Conservation (phyloP, 208 protist genomes). For the Leishmania major region DNA sequence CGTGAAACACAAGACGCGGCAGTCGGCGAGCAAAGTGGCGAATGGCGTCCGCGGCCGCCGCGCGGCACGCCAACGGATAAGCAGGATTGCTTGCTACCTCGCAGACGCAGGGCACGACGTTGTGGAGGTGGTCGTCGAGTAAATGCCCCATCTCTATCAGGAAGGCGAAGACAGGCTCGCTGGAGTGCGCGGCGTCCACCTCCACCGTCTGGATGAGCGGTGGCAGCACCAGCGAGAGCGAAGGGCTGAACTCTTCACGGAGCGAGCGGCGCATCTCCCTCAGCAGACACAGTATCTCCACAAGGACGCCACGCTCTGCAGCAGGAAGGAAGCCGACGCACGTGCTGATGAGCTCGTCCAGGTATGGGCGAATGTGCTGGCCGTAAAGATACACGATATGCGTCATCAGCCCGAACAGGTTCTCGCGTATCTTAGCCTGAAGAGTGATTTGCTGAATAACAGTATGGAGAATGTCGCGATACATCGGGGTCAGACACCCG, state of each 20-base stretch:
- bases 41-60: conserved; percentile 64
- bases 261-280: conserved; percentile 70
- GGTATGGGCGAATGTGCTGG: conserved; percentile 71
- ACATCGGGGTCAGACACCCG: conserved; percentile 52
- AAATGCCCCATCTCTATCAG: conserved; percentile 74
- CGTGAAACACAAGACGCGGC: conserved; percentile 66
- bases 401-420: conserved; percentile 61
- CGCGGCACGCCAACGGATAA: conserved; percentile 55
- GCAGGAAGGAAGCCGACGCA: conserved; percentile 58
- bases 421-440: conserved; percentile 66
- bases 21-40: conserved; percentile 73
- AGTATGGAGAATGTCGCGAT: conserved; percentile 66
- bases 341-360: conserved; percentile 60
- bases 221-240: conserved; percentile 69
- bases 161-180: conserved; percentile 78
- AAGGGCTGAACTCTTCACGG: conserved; percentile 85
- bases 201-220: conserved; percentile 68
- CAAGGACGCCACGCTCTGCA: conserved; percentile 62
- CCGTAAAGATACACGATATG: conserved; percentile 61
- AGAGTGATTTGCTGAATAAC: conserved; percentile 63
- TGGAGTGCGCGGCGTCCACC: conserved; percentile 49
- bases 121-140: conserved; percentile 80
- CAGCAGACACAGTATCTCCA: conserved; percentile 70
- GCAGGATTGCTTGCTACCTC: conserved; percentile 69
- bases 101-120: conserved; percentile 79